Evolutionary conservation across 768 basidiomycete genomes (phyloP), one percentile per base, ranked within the genome.

Genomic region (Pleurotus giganteus): DNA sequence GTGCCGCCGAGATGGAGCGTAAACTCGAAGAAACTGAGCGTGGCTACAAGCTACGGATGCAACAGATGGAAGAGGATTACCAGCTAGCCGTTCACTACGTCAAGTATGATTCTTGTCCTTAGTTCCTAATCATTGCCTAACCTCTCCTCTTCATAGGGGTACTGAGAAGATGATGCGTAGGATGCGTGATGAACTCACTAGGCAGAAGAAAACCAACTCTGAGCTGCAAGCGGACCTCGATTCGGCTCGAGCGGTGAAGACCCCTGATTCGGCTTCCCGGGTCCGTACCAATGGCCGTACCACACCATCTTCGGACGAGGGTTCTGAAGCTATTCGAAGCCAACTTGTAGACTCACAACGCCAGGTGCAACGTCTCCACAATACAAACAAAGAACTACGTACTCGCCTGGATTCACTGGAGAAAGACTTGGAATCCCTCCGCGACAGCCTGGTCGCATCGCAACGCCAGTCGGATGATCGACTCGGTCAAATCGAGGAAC

Each of bases 121-220:
- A 50, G 39, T 32, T 43, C 52, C 57, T 52, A 53, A 54, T 49
- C 54, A 47, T 1, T 37, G 21, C 43, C 64, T 28, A 63, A 59
- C 27, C 63, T 31, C 31, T 53, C 56, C 24, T 26, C 60, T 29
- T 58, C 56, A 21, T 65, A 94, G 91, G 80, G 93, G 93, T 42
- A 98, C 95, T 1, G 97, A 98, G 71, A 97, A 95, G 74, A 94
- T 98, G 85, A 89, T 98, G 78, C 85, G 94, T 61, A 85, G 89
- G 61, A 92, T 98, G 88, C 91, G 94, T 70, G 96, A 95, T 54
- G 97, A 98, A 65, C 74, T 98, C 55, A 89, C 82, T 60, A 95
- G 90, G 73, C 91, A 96, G 71, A 98, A 97, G 74, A 78, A 77
- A 44, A 70, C 85, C 42, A 95, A 94, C 65, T 75, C 85, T 41